Percentiles rank a stretch among this genome's conserved stretches.
Evolutionary conservation across 495 filamentous ascomycete genomes (phyloP).

Genomic region (Neurospora discreta): DNA sequence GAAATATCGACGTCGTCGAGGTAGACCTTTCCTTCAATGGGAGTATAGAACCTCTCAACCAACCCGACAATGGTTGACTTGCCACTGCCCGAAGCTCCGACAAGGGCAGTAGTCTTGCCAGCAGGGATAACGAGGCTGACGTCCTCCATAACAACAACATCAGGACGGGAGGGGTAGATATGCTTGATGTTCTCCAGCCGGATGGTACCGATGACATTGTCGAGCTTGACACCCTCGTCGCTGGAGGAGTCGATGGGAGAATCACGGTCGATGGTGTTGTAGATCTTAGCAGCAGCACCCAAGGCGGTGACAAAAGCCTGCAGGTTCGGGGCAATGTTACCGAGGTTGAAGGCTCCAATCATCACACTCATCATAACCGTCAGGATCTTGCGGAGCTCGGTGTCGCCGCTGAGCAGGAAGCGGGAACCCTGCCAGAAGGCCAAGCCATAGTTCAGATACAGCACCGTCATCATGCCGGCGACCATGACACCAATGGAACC

Average conservation of each 20-base stretch:
- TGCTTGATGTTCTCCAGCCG: constrained; percentile 79
- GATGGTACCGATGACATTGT: constrained; percentile 63
- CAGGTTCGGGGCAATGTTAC: constrained; percentile 76
- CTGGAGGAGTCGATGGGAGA: constrained; percentile 77
- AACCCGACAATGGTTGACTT: constrained; percentile 90
- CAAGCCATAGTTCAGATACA: constrained; percentile 84
- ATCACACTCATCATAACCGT: constrained; percentile 84
- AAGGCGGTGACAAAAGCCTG: constrained; percentile 67
- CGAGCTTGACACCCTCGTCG: constrained; percentile 57
- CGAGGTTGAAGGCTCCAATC: constrained; percentile 83
- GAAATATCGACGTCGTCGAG: constrained; percentile 78
- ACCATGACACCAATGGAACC: constrained; percentile 63
- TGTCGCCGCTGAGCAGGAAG: constrained; percentile 58
- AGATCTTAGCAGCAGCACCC: constrained; percentile 83
- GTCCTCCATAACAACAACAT: constrained; percentile 76
- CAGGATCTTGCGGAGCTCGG: constrained; percentile 44
- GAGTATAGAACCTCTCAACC: constrained; percentile 87
- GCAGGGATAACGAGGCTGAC: constrained; percentile 70
- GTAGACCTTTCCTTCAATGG: constrained; percentile 65
- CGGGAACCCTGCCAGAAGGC: constrained; percentile 92
- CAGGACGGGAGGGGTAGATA: constrained; percentile 85
- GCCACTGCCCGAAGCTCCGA: constrained; percentile 64
- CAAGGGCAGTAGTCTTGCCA: constrained; percentile 78
- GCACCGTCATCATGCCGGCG: constrained; percentile 64
- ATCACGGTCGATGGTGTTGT: constrained; percentile 77